Evolutionary conservation across 192 early-diverging fungal species (phyloP), one percentile per base, ranked within the genome.

Genomic region (Coemansia sp.): DNA sequence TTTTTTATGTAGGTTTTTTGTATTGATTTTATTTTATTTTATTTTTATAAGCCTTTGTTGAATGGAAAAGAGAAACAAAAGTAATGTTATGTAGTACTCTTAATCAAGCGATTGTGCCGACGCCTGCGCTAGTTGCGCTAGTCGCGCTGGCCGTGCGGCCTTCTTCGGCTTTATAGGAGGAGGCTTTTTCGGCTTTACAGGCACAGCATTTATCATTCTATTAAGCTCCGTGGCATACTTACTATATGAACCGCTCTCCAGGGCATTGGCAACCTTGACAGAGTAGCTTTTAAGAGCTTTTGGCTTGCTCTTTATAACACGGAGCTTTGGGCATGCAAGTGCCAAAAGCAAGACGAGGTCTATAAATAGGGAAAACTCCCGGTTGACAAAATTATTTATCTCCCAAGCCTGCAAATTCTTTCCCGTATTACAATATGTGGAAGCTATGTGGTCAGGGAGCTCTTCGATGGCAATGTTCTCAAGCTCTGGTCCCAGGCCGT

Each of bases 11-110:
- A 46, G 1, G 12, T 42, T 40, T 20, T n/a, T 29, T 38, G 11
- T 39, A 61, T 6, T 61, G 4, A 50, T 51, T 36, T 6, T 53
- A 40, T 5, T 36, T 44, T 71, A 44, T 64, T 66, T 74, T 41
- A 39, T 40, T 66, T 71, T 50, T 34, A 62, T 69, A 69, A 4
- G 13, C 15, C 13, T 42, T 12, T 42, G 4, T 42, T 42, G 13
- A 42, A 15, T 12, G 40, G 10, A 12, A 36, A 36, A 36, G 34
- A 5, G 12, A 41, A 12, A 41, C 4, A 41, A 41, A 41, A 41
- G 13, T 0, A 36, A 9, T 1, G 8, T 38, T 10, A 38, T 9
- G 8, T 9, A 2, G 9, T 38, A 38, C 36, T 9, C 36, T 9
- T 9, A 38, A 38, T 38, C 9, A 9, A 9, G 36, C 9, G 36